These are phyloP conservation scores for Ophiostoma novo-ulmi DNA, from an alignment of 2,329 filamentous ascomycete species.

Conservation along the genomic window DNA sequence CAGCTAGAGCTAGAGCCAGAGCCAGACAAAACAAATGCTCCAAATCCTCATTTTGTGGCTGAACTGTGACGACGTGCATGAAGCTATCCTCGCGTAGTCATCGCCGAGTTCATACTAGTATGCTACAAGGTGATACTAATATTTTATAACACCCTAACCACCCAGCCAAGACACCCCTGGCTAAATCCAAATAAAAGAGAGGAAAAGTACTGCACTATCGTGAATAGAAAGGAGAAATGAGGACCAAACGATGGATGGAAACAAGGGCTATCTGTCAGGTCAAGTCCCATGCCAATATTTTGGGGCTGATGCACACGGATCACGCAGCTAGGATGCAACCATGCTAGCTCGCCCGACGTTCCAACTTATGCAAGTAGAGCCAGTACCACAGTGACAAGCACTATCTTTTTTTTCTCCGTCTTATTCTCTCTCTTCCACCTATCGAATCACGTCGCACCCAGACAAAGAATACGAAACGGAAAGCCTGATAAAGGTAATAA, in stretches of 20 bases:
- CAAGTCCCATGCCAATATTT: slow-evolving; percentile 7
- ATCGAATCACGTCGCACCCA: neutral
- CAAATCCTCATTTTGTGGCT: neutral
- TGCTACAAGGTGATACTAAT: neutral
- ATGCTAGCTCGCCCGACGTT: neutral
- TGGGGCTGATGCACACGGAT: slow-evolving; percentile 4
- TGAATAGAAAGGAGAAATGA: neutral
- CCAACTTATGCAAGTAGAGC: neutral
- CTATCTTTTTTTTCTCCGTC: too few relatives aligned
- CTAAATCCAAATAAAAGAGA: neutral
- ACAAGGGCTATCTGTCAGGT: slow-evolving; percentile 3
- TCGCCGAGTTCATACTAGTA: neutral
- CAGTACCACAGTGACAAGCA: too few relatives aligned
- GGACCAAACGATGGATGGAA: neutral
- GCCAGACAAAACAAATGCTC: neutral
- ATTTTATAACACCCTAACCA: neutral
- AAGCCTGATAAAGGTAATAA: neutral
- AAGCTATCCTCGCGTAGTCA: neutral
- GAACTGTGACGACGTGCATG: slow-evolving; percentile 1
- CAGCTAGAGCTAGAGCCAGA: too few relatives aligned
- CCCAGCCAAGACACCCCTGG: neutral
- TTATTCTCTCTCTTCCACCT: neutral
- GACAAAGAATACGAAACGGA: neutral
- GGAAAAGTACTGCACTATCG: slow-evolving; percentile 3
- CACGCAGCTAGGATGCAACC: slow-evolving; percentile 3